Base-by-base conservation (phyloP, 2,329 filamentous ascomycete species). In the Nigrospora sphaerica region DNA sequence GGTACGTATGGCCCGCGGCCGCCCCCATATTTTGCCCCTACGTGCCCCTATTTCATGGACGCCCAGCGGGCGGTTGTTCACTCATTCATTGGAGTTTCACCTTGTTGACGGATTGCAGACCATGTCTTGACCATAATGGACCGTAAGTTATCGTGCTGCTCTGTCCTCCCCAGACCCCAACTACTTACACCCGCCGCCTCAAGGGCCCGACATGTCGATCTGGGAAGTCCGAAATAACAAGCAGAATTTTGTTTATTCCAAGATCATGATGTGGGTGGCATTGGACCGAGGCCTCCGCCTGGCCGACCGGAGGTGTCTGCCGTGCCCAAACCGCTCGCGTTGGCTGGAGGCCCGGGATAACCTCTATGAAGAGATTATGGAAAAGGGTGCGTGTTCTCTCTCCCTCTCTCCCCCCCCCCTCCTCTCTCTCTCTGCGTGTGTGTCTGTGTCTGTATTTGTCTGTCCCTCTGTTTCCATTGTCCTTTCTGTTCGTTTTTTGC, bases 191-290 rank as follows among this genome's bases (percentile, higher is more conserved):
- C 54, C 47, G 61, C 41, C 32, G 6, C 12, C 16, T 9, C 9
- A 40, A 76, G 74, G 83, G 38, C 80, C 81, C 12, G 86, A 91
- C 58, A 89, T 89, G 85, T 88, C 84, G 3, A 91, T 90, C 56
- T 90, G 86, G 86, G 86, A 91, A 61, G 85, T 88, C 6, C 78
- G 86, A 37, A 86, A 86, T 53, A 70, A 81, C 57, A 85, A 85
- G 59, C 85, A 89, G 62, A 80, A 88, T 57, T 91, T 89, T 54
- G 80, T 83, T 13, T 91, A 90, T 64, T 87, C 83, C n/a, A 88
- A 90, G 60, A 75, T 91, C 52, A 87, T 90, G 82, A 74, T 91
- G 18, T 91, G 86, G 86, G 86, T 91, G 4, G 85, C 86, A 16
- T 80, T 91, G 51, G 86, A 91, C 60, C 81, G 86, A 6, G 86